Base-by-base conservation (phyloP, 2,329 filamentous ascomycete genomes). In the Pyrenophora tritici-repentis region DNA sequence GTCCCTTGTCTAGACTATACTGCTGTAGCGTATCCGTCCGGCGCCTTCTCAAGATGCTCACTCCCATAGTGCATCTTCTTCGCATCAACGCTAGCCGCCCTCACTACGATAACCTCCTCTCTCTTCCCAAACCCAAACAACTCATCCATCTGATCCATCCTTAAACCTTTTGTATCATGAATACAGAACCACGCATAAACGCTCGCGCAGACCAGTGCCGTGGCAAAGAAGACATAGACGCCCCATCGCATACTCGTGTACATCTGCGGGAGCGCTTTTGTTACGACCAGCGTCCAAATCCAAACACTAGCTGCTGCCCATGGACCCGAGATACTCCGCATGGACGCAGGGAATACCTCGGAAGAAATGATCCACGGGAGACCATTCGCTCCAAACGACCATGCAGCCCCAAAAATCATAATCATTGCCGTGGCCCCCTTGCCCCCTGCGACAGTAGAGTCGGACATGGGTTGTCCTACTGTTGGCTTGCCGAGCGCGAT, bases 311-410 rank as follows among this genome's bases (percentile, higher is more conserved):
- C 71, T 3, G 65, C 70, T 3, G 68, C 70, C 51, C 66, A 75
- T 0, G 73, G 70, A 12, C 73, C 73, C 1, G 71, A 73, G 37
- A 77, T 66, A 14, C 67, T 71, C 5, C 75, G 65, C 14, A 77
- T 58, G 1, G 68, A 69, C 3, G 66, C 65, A 0, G 75, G 74
- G 56, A 78, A 77, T 18, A 77, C 77, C 55, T 77, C 75, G 2
- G 74, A 67, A 1, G 71, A 74, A n/a, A 77, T 73, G 53, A 77
- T 76, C 73, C 74, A 77, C 0, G 74, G 74, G 0, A 76, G 55
- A 2, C 75, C 74, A 39, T 76, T 76, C 1, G 71, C 66, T 33
- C 74, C 73, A 34, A 75, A 73, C 7, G 66, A 71, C 73, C 73
- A 76, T 1, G 61, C 61, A 10, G 48, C 71, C 9, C 70, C 73